phyloP scores from a whole-genome alignment of 164 flowering plant species.

The Piper betle region DNA sequence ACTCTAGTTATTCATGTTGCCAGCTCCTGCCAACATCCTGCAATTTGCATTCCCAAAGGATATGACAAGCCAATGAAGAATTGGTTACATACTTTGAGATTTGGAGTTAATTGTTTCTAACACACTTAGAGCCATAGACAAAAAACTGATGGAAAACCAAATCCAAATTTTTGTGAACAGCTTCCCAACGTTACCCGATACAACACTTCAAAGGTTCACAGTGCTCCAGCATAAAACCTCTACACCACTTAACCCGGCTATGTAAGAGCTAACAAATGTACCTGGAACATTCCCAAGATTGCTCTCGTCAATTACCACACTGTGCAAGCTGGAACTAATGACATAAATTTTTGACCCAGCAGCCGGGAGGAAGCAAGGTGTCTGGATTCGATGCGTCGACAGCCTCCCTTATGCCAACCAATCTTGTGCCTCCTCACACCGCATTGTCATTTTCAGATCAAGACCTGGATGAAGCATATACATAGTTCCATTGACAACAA shows the following conservation, averaged over 20 bases:
- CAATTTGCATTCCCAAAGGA: too few species aligned
- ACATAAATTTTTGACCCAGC: slow-evolving; percentile 47
- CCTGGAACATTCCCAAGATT: slow-evolving; percentile 25
- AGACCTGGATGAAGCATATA: slow-evolving; percentile 67
- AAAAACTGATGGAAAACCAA: too few species aligned
- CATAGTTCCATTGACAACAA: slow-evolving; percentile 46
- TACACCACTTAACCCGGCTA: slow-evolving; percentile 25
- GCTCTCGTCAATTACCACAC: slow-evolving; percentile 47
- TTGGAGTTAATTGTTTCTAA: too few species aligned
- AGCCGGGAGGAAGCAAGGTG: slow-evolving; percentile 70
- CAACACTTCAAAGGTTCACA: slow-evolving; percentile 28
- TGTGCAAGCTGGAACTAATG: slow-evolving; percentile 64
- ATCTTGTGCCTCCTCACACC: slow-evolving; percentile 39
- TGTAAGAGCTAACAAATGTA: slow-evolving; percentile 45
- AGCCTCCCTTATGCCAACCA: slow-evolving; percentile 65
- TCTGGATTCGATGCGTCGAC: slow-evolving; percentile 40
- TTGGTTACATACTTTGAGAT: too few species aligned
- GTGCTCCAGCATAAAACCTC: slow-evolving; percentile 51
- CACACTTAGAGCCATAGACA: too few species aligned
- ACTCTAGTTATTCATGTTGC: too few species aligned
- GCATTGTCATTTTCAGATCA: slow-evolving; percentile 62
- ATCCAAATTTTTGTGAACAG: too few species aligned
- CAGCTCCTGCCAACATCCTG: too few species aligned
- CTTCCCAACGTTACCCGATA: too few species aligned
- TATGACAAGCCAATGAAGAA: too few species aligned